These are phyloP conservation scores for Begonia peltatifolia DNA, from an alignment of 306 rosid species.

Conservation along the genomic window DNA sequence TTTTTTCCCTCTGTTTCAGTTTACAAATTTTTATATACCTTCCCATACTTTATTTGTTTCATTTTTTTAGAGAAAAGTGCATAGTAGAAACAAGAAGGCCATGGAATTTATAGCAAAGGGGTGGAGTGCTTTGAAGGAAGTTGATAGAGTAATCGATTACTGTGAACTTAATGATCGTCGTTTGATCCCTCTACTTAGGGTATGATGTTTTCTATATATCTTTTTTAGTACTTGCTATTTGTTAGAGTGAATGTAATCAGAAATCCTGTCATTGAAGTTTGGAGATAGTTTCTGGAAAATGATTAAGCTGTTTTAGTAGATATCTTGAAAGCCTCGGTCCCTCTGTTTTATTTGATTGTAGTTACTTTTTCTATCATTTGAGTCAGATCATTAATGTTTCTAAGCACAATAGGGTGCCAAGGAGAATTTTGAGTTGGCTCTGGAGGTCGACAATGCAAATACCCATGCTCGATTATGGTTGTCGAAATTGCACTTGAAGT, in stretches of 20 bases:
- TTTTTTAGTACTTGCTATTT: no score
- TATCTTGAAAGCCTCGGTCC: neutral
- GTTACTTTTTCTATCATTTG: no score
- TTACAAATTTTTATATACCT: neutral
- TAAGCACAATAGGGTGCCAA: slow-evolving; percentile 43
- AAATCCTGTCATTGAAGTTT: neutral
- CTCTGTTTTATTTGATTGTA: neutral
- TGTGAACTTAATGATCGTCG: slow-evolving; percentile 66
- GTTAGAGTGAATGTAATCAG: no score
- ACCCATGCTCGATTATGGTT: slow-evolving; percentile 88
- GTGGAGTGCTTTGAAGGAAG: slow-evolving; percentile 79
- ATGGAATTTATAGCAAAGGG: slow-evolving; percentile 81
- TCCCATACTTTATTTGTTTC: slow-evolving; percentile 2
- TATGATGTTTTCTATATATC: neutral
- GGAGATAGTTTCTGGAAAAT: neutral
- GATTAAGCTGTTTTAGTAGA: no score
- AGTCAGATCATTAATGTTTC: neutral
- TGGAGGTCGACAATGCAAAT: slow-evolving; percentile 65
- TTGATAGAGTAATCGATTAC: slow-evolving; percentile 78
- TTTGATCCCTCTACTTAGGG: slow-evolving; percentile 73
- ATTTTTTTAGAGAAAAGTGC: slow-evolving; percentile 48
- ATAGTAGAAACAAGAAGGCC: slow-evolving; percentile 76
- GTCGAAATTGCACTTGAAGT: slow-evolving; percentile 78
- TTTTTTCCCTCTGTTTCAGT: neutral
- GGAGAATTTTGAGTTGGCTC: slow-evolving; percentile 89